Percentiles rank a stretch among this genome's conserved stretches.
Evolutionary conservation across 192 early-diverging fungal species (phyloP).

Genomic region (Kappamyces sp.): DNA sequence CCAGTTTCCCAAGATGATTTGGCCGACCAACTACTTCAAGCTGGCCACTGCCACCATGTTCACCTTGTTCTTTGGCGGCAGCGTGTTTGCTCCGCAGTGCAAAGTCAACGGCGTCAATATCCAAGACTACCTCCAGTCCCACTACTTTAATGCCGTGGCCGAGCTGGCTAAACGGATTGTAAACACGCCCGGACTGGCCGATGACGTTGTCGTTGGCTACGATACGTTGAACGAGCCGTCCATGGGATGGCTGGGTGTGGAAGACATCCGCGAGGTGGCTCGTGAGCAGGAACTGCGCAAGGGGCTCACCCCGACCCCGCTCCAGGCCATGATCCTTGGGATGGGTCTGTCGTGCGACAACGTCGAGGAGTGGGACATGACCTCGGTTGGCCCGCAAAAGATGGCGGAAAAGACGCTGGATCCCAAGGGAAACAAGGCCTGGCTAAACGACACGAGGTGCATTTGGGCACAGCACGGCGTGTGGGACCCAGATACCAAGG

Average conservation of each 20-base stretch:
- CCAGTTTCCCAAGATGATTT: conserved; percentile 48
- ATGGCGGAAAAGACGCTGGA: conserved; percentile 33
- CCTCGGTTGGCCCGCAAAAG: conserved; percentile 57
- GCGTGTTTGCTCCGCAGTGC: conserved; percentile 66
- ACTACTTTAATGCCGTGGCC: conserved; percentile 55
- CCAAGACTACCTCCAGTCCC: conserved; percentile 60
- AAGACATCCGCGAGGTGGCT: conserved; percentile 37
- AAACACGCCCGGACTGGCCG: conserved; percentile 24
- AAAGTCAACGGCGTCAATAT: conserved; percentile 34
- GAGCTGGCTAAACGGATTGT: conserved; percentile 55
- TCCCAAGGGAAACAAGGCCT: conserved; percentile 32
- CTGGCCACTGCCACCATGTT: conserved; percentile 77
- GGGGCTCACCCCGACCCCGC: conserved; percentile 64
- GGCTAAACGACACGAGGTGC: conserved; percentile 46
- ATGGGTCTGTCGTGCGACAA: conserved; percentile 44
- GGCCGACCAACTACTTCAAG: conserved; percentile 80
- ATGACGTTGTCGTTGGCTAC: conserved; percentile 66
- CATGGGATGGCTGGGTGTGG: conserved; percentile 54
- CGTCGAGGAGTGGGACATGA: conserved; percentile 60
- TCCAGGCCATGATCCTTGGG: conserved; percentile 64
- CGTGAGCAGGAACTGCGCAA: conserved; percentile 45
- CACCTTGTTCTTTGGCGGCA: conserved; percentile 60
- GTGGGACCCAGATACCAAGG: conserved; percentile 40
- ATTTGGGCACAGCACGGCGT: conserved; percentile 69
- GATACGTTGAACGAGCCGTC: conserved; percentile 68